Evolutionary conservation across 1,284 basidiomycete species (phyloP).

Genomic region (Ustilago esculenta): DNA sequence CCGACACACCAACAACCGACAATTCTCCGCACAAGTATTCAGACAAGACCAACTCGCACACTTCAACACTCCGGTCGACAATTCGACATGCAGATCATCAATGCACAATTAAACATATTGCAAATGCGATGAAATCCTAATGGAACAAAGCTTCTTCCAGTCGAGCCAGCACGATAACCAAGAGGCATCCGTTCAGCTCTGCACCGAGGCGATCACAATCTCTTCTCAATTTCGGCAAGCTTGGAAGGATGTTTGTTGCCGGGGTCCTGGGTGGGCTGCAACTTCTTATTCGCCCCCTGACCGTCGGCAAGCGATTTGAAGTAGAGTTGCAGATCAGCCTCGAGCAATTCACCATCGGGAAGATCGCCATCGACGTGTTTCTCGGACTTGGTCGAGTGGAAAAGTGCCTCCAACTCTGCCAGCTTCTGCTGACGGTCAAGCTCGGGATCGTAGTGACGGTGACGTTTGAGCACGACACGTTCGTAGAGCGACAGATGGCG

Average conservation of each 20-base stretch:
- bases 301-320: slow-evolving; percentile 53
- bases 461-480: slow-evolving; percentile 70
- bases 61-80: too few species aligned
- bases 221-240: slow-evolving; percentile 58
- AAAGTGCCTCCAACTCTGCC: slow-evolving; percentile 70
- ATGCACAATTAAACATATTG: too few species aligned
- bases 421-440: slow-evolving; percentile 70
- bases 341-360: slow-evolving; percentile 38
- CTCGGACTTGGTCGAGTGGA: slow-evolving; percentile 52
- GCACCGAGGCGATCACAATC: slow-evolving; percentile 9
- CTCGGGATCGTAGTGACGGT: slow-evolving; percentile 71
- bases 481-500: slow-evolving; percentile 71
- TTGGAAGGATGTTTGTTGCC: slow-evolving; percentile 43
- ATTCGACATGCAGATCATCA: too few species aligned
- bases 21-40: too few species aligned
- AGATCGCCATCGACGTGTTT: slow-evolving; percentile 29
- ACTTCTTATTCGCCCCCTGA: slow-evolving; percentile 41
- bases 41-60: too few species aligned
- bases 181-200: too few species aligned
- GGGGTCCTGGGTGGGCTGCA: slow-evolving; percentile 4
- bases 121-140: too few species aligned
- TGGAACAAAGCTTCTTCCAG: too few species aligned
- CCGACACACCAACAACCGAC: too few species aligned
- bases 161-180: too few species aligned
- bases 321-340: slow-evolving; percentile 55